Base-by-base conservation (phyloP, 768 basidiomycete species). In the Suillus cothurnatus region DNA sequence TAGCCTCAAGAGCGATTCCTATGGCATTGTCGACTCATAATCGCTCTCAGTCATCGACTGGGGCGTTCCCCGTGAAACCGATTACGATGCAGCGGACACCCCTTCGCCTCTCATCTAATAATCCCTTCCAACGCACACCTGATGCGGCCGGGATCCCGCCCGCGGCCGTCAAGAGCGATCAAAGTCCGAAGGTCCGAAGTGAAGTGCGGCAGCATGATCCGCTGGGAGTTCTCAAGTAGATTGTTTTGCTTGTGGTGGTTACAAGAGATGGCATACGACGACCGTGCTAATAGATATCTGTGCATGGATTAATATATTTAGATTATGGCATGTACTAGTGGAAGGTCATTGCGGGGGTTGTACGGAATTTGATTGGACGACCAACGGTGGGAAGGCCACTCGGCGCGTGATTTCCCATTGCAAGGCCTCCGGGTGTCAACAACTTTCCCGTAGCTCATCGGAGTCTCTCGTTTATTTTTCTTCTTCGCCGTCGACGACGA, bases 191-290 rank as follows among this genome's bases (percentile, higher is more conserved):
- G 7, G 57, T 67, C 52, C 68, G 57, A 55, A 68, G 55, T 41
- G 66, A 62, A 55, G 66, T 67, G n/a, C 69, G 71, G 60, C 72
- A 73, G 61, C 72, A 71, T 4, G 76, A 77, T 69, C 76, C 76
- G 6, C 67, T 76, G 19, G 76, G 76, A 19, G 76, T 71, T 47
- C 68, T 74, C 6, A 68, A 64, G 61, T 78, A 73, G 69, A 62
- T 8, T 61, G 12, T 61, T 61, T 62, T 23, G 21, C 17, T 11
- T 57, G 52, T 41, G n/a, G 17, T 12, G 38, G 28, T 21, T 64
- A 21, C 34, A n/a, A 26, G 52, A 43, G 23, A 36, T 34, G 23
- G n/a, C n/a, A n/a, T n/a, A n/a, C n/a, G n/a, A 5, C 4, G 43
- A 21, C 14, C 36, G 14, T 9, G 8, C 52, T 19, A 32, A n/a